These are phyloP conservation scores for Fusarium robinianum DNA, from an alignment of 2,329 filamentous ascomycete genomes.

Conservation along the genomic window DNA sequence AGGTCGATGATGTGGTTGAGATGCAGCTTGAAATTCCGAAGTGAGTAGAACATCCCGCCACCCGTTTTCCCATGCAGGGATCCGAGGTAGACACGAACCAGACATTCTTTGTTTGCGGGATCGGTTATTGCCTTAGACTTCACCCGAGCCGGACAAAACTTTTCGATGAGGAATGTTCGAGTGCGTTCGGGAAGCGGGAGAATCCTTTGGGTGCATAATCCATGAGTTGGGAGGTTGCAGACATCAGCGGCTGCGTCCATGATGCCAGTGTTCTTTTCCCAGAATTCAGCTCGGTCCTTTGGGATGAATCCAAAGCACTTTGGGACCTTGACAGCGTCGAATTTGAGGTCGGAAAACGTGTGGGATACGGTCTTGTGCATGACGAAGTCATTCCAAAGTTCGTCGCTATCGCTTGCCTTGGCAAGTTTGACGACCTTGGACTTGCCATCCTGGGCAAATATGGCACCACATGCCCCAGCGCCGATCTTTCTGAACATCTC, in stretches of 20 bases:
- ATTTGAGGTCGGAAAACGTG: background rate
- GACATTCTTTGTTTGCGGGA: constrained; percentile 28
- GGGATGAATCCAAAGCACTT: constrained; percentile 5
- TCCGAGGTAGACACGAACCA: constrained; percentile 31
- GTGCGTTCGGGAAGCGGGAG: constrained; percentile 28
- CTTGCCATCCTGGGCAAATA: constrained; percentile 15
- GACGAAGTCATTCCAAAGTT: constrained; percentile 18
- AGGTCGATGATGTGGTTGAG: constrained; percentile 38
- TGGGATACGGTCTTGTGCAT: constrained; percentile 6
- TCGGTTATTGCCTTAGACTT: constrained; percentile 12
- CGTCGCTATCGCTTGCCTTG: constrained; percentile 5
- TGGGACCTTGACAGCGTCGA: constrained; percentile 10
- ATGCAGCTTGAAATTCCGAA: constrained; percentile 41
- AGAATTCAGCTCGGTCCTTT: background rate
- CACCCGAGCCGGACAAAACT: constrained; percentile 18
- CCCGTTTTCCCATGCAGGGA: background rate
- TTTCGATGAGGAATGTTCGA: constrained; percentile 27
- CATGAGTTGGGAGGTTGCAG: constrained; percentile 25
- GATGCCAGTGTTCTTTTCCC: constrained; percentile 7
- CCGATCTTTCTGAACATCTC: constrained; percentile 26
- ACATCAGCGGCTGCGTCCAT: constrained; percentile 3
- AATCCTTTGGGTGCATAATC: constrained; percentile 33
- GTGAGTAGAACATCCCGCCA: constrained; percentile 28
- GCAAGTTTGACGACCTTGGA: constrained; percentile 21
- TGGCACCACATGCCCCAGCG: constrained; percentile 25